phyloP scores from a whole-genome alignment of 2,329 filamentous ascomycete species.

The Aureobasidium sp. region DNA sequence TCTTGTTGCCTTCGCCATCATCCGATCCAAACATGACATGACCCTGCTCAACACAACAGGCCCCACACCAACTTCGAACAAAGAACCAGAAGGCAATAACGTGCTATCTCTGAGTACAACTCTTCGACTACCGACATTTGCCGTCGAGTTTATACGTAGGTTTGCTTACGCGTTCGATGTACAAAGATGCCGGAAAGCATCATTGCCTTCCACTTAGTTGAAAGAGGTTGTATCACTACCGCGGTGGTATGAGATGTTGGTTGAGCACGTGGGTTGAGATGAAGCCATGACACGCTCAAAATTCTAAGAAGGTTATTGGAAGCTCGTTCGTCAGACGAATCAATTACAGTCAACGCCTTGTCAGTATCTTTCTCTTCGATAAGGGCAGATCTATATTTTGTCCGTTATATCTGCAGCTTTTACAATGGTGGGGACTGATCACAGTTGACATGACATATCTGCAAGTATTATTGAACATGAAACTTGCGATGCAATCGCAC shows the following conservation, averaged over 20 bases:
- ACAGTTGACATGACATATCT: no score
- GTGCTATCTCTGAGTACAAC: background rate
- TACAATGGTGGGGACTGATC: no score
- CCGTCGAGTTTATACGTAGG: background rate
- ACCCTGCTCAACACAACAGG: no score
- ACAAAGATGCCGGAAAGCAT: background rate
- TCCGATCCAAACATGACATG: no score
- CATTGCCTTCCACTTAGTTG: background rate
- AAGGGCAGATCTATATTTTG: no score
- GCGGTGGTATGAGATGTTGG: background rate
- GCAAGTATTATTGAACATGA: no score
- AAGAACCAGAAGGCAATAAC: background rate
- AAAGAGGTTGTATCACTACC: background rate
- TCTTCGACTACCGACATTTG: background rate
- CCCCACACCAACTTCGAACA: background rate
- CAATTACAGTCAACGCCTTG: background rate
- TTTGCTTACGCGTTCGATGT: background rate
- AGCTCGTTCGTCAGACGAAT: background rate
- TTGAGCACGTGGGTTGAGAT: background rate
- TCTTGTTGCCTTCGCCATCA: background rate
- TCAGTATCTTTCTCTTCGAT: no score
- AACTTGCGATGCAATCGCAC: no score
- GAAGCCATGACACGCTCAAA: background rate
- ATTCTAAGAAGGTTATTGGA: no score
- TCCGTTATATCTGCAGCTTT: no score